Evolutionary conservation across 1,139 yeast species (phyloP).

Genomic region (Taphrina communis): DNA sequence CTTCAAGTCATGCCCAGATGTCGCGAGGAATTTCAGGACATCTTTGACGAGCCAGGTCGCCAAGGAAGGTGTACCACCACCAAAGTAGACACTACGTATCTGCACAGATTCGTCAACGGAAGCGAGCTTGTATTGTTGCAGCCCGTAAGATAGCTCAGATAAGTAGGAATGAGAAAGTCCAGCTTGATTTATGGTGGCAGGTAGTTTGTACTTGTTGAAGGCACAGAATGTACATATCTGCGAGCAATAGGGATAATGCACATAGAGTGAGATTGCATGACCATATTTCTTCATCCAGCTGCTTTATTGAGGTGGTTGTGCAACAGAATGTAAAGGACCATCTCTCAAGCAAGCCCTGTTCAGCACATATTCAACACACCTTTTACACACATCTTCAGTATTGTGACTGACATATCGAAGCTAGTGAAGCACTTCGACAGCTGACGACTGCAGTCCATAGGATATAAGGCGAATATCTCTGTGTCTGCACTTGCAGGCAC

Average conservation of each 20-base stretch:
- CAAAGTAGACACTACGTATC: slow-evolving; percentile 35
- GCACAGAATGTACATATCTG: slow-evolving; percentile 38
- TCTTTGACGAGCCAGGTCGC: slow-evolving; percentile 26
- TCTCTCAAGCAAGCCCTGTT: background rate
- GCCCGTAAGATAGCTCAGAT: slow-evolving; percentile 14
- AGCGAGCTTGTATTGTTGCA: background rate
- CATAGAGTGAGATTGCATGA: slow-evolving; percentile 29
- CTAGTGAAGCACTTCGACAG: no score
- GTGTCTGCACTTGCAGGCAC: no score
- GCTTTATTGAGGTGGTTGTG: no score
- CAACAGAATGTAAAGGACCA: background rate
- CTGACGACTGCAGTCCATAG: no score
- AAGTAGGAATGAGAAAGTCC: slow-evolving; percentile 3
- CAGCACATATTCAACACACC: background rate
- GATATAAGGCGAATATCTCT: no score
- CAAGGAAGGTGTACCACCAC: slow-evolving; percentile 39
- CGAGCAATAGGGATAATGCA: slow-evolving; percentile 39
- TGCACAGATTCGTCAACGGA: background rate
- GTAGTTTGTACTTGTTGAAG: slow-evolving; percentile 36
- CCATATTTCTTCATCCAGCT: background rate
- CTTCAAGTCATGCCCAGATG: slow-evolving; percentile 1
- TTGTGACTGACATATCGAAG: no score
- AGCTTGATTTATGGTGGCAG: background rate
- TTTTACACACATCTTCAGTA: no score
- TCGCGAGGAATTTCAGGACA: slow-evolving; percentile 3